Evolutionary conservation across 2,329 filamentous ascomycete genomes (phyloP), one percentile per base, ranked within the genome.

Genomic region (Colletotrichum orchidophilum): DNA sequence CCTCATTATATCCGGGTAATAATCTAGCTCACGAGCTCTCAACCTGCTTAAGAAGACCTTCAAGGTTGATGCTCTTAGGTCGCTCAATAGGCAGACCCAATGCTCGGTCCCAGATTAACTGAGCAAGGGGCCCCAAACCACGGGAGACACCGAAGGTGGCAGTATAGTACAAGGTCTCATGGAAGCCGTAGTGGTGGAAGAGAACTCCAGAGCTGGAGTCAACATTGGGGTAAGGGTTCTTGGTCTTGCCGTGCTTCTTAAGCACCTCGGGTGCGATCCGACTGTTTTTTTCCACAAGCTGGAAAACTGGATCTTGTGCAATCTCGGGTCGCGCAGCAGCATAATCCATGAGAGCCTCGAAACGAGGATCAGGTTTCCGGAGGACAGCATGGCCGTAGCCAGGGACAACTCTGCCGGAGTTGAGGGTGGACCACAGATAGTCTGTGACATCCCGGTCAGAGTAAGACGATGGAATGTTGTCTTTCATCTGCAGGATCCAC

Each of bases 151-250:
- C 91, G 74, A 93, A 93, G 0, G 91, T 92, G 70, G 90, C 91
- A 4, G 91, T 92, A 86, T 98, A 99, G 87, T 98, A 99, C 12
- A 98, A 88, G 0, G 96, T 97, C 86, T 98, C 94, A 81, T 94
- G 93, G 91, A 99, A 97, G 70, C 96, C 96, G 81, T 97, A 99
- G 86, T 98, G 95, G 84, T 98, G 92, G 90, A 99, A 98, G 59
- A 99, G 88, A 6, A 98, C 95, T 74, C 96, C 96, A 0, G 95
- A 97, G 74, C 91, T 92, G 58, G 93, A 95, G 83, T 99, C 96
- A 73, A 99, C 96, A 81, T 99, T 99, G 74, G 96, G 96, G 84
- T 96, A 97, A 2, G 96, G 95, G 85, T 97, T 97, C 88, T 97
- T 97, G 75, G 95, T 97, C 92, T 98, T 98, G 82, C 96, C 96